phyloP scores from a whole-genome alignment of 2,329 filamentous ascomycete genomes.

The Colletotrichum limetticola region DNA sequence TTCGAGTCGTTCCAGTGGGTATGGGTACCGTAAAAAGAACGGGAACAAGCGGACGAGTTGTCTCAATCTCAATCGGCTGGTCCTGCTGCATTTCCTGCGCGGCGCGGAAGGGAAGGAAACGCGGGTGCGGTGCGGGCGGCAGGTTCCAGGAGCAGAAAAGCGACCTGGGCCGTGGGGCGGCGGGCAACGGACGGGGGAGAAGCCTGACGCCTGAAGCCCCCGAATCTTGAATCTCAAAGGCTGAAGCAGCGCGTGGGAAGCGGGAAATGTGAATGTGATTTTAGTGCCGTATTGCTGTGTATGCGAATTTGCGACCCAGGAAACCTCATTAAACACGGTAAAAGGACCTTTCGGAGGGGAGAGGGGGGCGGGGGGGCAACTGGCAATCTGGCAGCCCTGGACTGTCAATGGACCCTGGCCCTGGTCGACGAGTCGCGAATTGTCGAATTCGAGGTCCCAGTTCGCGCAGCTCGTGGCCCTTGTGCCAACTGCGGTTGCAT shows the following conservation, averaged over 20 bases:
- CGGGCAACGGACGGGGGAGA: not conserved
- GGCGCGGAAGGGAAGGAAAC: conserved; percentile 20
- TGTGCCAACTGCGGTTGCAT: not conserved
- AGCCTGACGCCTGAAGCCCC: not conserved
- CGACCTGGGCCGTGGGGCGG: conserved; percentile 18
- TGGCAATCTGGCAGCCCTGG: not conserved
- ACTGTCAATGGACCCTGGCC: not conserved
- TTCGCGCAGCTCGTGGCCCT: not conserved
- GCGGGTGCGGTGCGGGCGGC: conserved; percentile 28
- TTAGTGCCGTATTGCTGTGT: not conserved
- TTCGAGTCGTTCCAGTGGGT: not conserved
- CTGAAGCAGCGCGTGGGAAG: not conserved
- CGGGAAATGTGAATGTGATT: not conserved
- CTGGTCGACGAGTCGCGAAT: not conserved
- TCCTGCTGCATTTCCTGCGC: conserved; percentile 6
- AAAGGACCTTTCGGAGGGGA: too few relatives aligned
- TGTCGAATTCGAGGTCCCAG: not conserved
- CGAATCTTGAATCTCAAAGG: not conserved
- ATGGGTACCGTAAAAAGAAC: not conserved
- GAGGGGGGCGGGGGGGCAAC: too few relatives aligned
- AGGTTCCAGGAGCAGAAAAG: conserved; percentile 17
- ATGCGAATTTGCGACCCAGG: not conserved
- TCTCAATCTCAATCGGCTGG: not conserved
- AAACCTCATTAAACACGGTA: not conserved
- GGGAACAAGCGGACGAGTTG: not conserved